These are phyloP conservation scores for Alternaria longipes DNA, from an alignment of 2,329 filamentous ascomycete species.

Conservation along the genomic window DNA sequence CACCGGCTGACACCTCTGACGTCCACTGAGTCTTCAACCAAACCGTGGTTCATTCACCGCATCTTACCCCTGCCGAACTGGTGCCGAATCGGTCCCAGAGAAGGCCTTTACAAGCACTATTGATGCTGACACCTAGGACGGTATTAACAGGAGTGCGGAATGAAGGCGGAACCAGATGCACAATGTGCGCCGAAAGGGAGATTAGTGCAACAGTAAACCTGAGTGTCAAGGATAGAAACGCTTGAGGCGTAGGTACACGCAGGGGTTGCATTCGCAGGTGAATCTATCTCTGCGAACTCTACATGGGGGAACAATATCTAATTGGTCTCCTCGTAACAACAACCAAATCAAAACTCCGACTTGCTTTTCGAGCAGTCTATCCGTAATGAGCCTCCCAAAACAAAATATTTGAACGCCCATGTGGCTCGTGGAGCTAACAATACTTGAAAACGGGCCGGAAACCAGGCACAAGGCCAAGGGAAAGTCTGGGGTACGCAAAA, in stretches of 20 bases:
- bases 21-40: background rate
- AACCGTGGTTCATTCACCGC: constrained; percentile 24
- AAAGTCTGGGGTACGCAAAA: constrained; percentile 6
- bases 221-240: background rate
- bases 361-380: constrained; percentile 12
- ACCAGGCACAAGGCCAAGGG: constrained; percentile 10
- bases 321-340: background rate
- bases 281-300: constrained; percentile 12
- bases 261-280: constrained; percentile 4
- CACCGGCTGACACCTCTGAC: constrained; percentile 13
- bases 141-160: background rate
- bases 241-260: constrained; percentile 1
- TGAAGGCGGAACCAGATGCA: background rate
- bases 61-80: constrained; percentile 14
- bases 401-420: constrained; percentile 26
- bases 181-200: background rate
- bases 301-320: background rate
- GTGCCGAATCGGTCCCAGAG: constrained; percentile 7
- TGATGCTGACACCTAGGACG: background rate
- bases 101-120: background rate
- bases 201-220: background rate
- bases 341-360: constrained; percentile 6
- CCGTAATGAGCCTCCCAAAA: constrained; percentile 1
- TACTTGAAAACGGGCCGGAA: constrained; percentile 17
- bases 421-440: constrained; percentile 30